Evolutionary conservation across 192 early-diverging fungal genomes (phyloP).

Genomic region (Phlyctochytrium arcticum): DNA sequence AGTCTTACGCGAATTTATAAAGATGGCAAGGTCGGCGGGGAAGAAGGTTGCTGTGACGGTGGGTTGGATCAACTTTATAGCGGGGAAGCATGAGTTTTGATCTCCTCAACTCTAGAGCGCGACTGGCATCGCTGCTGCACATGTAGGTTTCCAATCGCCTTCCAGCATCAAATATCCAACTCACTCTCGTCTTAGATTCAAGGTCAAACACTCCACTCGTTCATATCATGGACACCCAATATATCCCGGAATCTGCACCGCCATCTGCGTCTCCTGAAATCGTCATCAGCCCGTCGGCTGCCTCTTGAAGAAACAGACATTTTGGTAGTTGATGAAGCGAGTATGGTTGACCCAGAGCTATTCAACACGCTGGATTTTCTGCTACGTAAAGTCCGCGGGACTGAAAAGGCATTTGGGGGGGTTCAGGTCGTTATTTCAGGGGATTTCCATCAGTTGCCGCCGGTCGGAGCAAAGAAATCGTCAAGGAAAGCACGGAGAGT

Average conservation of each 20-base stretch:
- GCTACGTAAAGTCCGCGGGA: not conserved
- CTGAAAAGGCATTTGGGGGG: constrained; percentile 37
- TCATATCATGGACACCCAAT: constrained; percentile 5
- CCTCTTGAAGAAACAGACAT: constrained; percentile 25
- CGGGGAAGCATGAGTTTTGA: not conserved
- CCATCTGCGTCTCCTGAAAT: not conserved
- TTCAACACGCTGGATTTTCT: constrained; percentile 8
- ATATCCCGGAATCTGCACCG: not conserved
- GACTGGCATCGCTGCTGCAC: constrained; percentile 44
- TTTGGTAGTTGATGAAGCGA: constrained; percentile 44
- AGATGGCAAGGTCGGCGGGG: not conserved
- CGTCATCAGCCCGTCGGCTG: not conserved
- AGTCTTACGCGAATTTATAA: constrained; percentile 34
- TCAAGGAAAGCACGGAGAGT: not conserved
- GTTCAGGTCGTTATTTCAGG: constrained; percentile 45
- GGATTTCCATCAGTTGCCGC: constrained; percentile 52
- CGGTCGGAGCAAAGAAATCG: constrained; percentile 17
- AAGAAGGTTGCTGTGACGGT: constrained; percentile 35
- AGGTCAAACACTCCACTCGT: constrained; percentile 38
- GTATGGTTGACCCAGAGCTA: constrained; percentile 36
- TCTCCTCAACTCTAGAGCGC: constrained; percentile 30
- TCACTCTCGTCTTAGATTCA: constrained; percentile 19
- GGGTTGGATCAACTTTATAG: not conserved
- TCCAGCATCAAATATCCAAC: not conserved
- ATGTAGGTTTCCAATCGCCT: constrained; percentile 9